Base-by-base conservation (phyloP, 2,329 filamentous ascomycete genomes). In the Fusarium algeriense region DNA sequence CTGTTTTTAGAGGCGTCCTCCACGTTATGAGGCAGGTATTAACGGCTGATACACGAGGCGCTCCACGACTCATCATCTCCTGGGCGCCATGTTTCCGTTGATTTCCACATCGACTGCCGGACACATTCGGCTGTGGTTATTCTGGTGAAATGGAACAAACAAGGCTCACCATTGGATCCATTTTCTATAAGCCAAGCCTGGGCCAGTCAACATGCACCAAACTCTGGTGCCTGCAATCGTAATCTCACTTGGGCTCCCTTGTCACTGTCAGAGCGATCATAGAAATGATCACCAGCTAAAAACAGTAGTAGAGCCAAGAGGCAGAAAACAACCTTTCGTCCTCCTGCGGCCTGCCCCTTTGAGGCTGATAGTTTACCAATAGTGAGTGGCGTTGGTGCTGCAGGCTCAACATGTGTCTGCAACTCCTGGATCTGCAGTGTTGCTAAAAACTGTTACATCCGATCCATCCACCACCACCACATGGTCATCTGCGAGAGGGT, bases 11-110 rank as follows among this genome's bases (percentile, higher is more conserved):
- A 64, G 53, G 60, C 65, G 46, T 43, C 19, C 43, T 43, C 19
- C 43, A 64, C 38, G 43, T 44, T 56, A 40, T 50, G 59, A 52
- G 34, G 41, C 59, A 46, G 28, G n/a, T 43, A 34, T n/a, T 34
- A 70, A 59, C 46, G 69, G 56, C 60, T 71, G 69, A 73, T 59
- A 72, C 69, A 67, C 28, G 37, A 72, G 69, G 69, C 53, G 69
- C 56, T 61, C 61, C 60, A 57, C 35, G 28, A 54, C 26, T 61
- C 44, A 62, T 54, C 60, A 64, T 59, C 20, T 56, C 54, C 45
- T 56, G 38, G 26, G 34, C 35, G 64, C 34, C 45, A 55, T 61
- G 40, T 49, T 71, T 63, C 64, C 26, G 30, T 14, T 35, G 43
- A 49, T 38, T 55, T 50, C 46, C 32, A 64, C 44, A 34, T 58